A percentile compares a stretch with the other conserved stretches of the same genome.
Evolutionary conservation across 257 asterid genomes (phyloP).

Genomic region (Cynanchum wilfordii): DNA sequence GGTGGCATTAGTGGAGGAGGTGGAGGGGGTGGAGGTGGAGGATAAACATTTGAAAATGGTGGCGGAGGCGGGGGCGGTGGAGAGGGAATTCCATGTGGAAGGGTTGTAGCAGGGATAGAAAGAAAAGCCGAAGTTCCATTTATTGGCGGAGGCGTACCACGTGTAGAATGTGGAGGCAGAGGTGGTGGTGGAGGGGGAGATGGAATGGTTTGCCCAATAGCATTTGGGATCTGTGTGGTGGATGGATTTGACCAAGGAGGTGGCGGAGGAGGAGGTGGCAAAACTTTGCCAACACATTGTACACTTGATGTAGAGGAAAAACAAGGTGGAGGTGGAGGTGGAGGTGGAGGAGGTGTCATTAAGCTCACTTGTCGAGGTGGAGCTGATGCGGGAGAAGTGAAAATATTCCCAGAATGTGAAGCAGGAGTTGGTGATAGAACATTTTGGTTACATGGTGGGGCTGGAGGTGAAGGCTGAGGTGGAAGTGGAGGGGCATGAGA

Average conservation of each 20-base stretch:
- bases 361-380: slow-evolving; percentile 20
- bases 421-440: background rate
- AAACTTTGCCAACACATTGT: slow-evolving; percentile 27
- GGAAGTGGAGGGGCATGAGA: slow-evolving; percentile 19
- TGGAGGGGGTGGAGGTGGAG: slow-evolving; percentile 16
- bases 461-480: slow-evolving; percentile 17
- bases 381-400: slow-evolving; percentile 13
- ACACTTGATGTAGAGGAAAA: slow-evolving; percentile 26
- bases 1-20: slow-evolving; percentile 34
- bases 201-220: slow-evolving; percentile 15
- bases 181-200: slow-evolving; percentile 28
- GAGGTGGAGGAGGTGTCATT: slow-evolving; percentile 23
- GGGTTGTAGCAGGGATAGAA: slow-evolving; percentile 37
- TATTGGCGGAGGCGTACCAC: background rate
- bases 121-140: slow-evolving; percentile 11
- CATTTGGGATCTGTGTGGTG: slow-evolving; percentile 13
- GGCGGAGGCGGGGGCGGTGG: slow-evolving; percentile 31
- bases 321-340: slow-evolving; percentile 28
- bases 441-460: background rate
- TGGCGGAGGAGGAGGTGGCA: slow-evolving; percentile 47
- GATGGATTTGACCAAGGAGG: slow-evolving; percentile 46
- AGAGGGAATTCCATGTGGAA: slow-evolving; percentile 18
- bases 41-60: background rate
- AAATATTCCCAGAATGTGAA: background rate
- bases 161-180: slow-evolving; percentile 13